Conservation (phyloP, 2,329 filamentous ascomycete genomes). For the Colletotrichum sp. region DNA sequence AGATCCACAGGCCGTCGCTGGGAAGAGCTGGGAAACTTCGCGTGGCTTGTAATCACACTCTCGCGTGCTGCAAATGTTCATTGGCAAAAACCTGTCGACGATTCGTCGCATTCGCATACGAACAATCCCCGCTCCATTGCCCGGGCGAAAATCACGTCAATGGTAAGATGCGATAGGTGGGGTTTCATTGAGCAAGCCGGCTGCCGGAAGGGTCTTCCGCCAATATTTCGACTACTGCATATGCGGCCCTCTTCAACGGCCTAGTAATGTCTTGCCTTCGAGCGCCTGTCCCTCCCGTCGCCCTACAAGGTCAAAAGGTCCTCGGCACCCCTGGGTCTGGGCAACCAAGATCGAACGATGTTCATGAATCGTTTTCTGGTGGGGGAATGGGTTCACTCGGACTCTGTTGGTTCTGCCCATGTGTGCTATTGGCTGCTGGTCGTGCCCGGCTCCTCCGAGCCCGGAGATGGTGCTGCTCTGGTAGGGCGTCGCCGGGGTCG, state of each 20-base stretch:
- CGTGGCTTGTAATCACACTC: not conserved
- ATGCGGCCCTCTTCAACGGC: not conserved
- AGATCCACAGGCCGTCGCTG: not conserved
- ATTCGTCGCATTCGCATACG: not conserved
- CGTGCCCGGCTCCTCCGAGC: not conserved
- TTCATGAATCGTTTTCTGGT: not conserved
- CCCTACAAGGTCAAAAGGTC: not conserved
- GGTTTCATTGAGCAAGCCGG: not conserved
- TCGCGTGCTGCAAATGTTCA: not conserved
- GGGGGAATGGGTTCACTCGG: not conserved
- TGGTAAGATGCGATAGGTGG: not conserved
- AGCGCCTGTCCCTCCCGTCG: not conserved
- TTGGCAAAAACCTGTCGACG: not conserved
- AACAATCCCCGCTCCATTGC: not conserved
- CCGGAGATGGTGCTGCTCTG: not conserved
- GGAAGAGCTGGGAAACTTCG: not conserved
- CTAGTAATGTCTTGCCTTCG: not conserved
- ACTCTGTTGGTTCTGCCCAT: not conserved
- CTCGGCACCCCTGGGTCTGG: not conserved
- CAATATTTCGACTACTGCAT: not conserved
- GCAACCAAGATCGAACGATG: not conserved
- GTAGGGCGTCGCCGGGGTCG: not conserved
- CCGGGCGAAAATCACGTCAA: not conserved
- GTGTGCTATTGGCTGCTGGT: not conserved
- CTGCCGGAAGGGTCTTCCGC: not conserved